Base-by-base conservation (phyloP, 2,329 filamentous ascomycete genomes). In the Escovopsis sp. region DNA sequence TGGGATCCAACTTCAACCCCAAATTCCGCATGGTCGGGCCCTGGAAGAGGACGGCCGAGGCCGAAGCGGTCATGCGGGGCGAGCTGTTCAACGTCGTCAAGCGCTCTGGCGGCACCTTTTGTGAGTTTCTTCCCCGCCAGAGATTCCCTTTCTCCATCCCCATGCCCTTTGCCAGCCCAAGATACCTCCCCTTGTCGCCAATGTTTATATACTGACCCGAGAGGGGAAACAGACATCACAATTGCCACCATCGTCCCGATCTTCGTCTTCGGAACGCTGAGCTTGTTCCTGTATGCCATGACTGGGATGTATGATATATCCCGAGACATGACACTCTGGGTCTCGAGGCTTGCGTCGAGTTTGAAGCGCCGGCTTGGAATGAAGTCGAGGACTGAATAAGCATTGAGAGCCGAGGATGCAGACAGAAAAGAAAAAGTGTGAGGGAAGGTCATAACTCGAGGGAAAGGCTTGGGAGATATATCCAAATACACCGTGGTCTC, bases 1-100 rank as follows among this genome's bases (percentile, higher is more conserved):
- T 67, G 48, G 57, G 63, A 0, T 55, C 62, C 21, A 65, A 66
- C 45, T 62, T 68, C 44, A 67, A 65, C 36, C 48, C 60, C 23
- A 68, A 68, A 40, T 68, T 68, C 37, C 53, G 62, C 5, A 44
- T 68, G 3, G 46, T 60, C 0, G 62, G 62, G 0, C 63, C 63
- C 1, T 66, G 61, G 62, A 53, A 52, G 31, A 54, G 52, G 45
- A 51, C 60, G 16, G 39, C 46, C 1, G 46, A 45, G 1, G 61
- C 60, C 0, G 45, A 49, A 8, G 37, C 42, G 2, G 53, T 65
- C 18, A 62, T 66, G 60, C 43, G 48, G 10, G 51, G 48, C 0
- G 63, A 66, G 43, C 43, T 66, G n/a, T 65, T 47, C 35, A 41
- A 48, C 12, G 51, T 63, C 1, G 55, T 58, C 1, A 54, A 47